These are phyloP conservation scores for Mycena amicta DNA, from an alignment of 768 basidiomycete genomes.

Conservation along the genomic window DNA sequence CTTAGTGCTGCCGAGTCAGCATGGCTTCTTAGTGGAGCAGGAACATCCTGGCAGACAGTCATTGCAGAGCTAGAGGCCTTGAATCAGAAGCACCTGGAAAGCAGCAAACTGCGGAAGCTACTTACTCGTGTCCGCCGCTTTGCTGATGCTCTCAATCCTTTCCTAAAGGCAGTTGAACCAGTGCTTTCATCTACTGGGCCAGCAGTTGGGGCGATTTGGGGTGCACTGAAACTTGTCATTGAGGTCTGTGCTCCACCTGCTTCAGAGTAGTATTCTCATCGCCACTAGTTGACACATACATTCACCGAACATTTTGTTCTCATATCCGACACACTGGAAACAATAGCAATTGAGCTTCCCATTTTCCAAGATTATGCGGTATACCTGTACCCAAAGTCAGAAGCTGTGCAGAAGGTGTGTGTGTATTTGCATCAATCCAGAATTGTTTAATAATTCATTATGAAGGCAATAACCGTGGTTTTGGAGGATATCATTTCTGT, in stretches of 20 bases:
- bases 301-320: conserved; percentile 12
- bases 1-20: conserved; percentile 1
- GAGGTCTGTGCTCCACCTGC: not conserved
- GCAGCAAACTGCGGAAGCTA: conserved; percentile 10
- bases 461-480: conserved; percentile 6
- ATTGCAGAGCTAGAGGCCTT: conserved; percentile 12
- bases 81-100: conserved; percentile 3
- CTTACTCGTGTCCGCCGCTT: conserved; percentile 13
- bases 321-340: conserved; percentile 15
- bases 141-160: conserved; percentile 9
- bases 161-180: conserved; percentile 7
- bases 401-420: conserved; percentile 10
- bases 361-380: conserved; percentile 15
- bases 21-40: not conserved
- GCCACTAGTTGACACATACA: conserved; percentile 6
- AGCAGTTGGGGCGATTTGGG: conserved; percentile 7
- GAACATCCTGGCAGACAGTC: conserved; percentile 7
- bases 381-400: conserved; percentile 6
- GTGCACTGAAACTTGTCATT: conserved; percentile 8
- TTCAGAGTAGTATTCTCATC: not conserved
- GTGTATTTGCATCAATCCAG: no score
- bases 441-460: not conserved
- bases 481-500: conserved; percentile 13
- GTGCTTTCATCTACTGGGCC: not conserved
- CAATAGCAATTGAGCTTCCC: conserved; percentile 15